Conservation (phyloP, 1,139 yeast species). For the Candida smagusa region DNA sequence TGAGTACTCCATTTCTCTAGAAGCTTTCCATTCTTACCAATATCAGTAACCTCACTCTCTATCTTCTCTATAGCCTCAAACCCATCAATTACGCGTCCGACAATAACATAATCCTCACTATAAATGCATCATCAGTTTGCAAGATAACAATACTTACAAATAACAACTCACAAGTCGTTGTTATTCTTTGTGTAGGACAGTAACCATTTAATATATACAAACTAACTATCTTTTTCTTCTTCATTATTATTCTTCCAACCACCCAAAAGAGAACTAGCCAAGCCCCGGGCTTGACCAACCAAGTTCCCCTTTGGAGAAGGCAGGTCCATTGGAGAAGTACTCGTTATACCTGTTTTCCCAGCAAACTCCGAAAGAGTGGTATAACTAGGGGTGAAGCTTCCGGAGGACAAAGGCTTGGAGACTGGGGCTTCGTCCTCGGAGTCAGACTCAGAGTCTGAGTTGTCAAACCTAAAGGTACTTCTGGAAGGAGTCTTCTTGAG, state of each 20-base stretch:
- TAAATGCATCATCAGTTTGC: conserved; percentile 11
- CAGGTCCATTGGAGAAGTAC: conserved; percentile 27
- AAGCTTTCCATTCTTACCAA: conserved; percentile 17
- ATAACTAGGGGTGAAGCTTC: conserved; percentile 26
- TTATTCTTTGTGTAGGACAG: not conserved
- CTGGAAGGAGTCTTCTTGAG: conserved; percentile 9
- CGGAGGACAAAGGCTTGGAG: conserved; percentile 8
- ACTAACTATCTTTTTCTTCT: not conserved
- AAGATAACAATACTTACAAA: not conserved
- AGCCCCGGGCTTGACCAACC: conserved; percentile 40
- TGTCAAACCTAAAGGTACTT: conserved; percentile 30
- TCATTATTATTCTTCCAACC: conserved; percentile 22
- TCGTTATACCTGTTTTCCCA: conserved; percentile 38
- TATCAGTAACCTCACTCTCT: conserved; percentile 12
- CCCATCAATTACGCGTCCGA: conserved; percentile 22
- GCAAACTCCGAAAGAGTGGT: conserved; percentile 52
- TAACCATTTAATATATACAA: not conserved
- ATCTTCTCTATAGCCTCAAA: conserved; percentile 14
- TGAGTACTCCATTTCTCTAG: conserved; percentile 19
- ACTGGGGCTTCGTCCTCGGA: conserved; percentile 3
- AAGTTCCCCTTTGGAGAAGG: conserved; percentile 14
- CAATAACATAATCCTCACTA: conserved; percentile 13
- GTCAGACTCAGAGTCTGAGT: conserved; percentile 32
- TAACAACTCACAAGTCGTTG: not conserved
- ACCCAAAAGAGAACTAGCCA: conserved; percentile 37